Base-by-base conservation (phyloP, 768 basidiomycete species). In the Dacryopinax primogenitus region DNA sequence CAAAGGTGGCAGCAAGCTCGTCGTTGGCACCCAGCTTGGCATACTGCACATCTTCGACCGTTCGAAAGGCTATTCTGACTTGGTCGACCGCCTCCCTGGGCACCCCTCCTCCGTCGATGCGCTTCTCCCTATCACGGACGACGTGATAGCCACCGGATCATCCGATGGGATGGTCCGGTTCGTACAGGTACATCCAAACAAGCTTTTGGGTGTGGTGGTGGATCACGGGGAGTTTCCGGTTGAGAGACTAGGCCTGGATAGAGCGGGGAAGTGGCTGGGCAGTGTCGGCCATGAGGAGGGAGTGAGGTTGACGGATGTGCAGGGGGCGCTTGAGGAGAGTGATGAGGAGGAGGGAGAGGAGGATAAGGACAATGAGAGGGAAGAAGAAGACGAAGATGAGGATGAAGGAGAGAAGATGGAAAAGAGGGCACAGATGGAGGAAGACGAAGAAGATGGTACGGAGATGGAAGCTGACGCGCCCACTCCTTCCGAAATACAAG, bases 191-290 rank as follows among this genome's bases (percentile, higher is more conserved):
- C 80, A 94, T 65, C 94, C 94, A 1, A 93, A 89, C 64, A 90
- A 91, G 72, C 80, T 97, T 33, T 77, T 95, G 45, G 94, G 94
- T 21, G 86, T 94, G 62, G 86, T 97, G 39, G 88, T 87, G 13
- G 90, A 93, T 69, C 94, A 96, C 69, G 91, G 90, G 3, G 88
- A 91, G 66, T 92, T 90, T 76, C 93, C 94, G 4, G 83, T 97
- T 62, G 94, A 97, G 75, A 83, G 91, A 28, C 85, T 96, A 41
- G 84, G 82, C 21, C 77, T 94, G 21, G 84, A 84, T 69, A 74
- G 76, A 51, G 77, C 73, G 28, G 80, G 81, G 23, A 86, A 85
- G 77, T 96, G 93, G 91, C 82, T 92, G n/a, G 94, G 86, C 23
- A 94, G 92, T 73, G 90, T 85, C 28, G 90, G 91, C 33, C 93